phyloP scores from a whole-genome alignment of 2,329 filamentous ascomycete species.

The Shiraia sp. region DNA sequence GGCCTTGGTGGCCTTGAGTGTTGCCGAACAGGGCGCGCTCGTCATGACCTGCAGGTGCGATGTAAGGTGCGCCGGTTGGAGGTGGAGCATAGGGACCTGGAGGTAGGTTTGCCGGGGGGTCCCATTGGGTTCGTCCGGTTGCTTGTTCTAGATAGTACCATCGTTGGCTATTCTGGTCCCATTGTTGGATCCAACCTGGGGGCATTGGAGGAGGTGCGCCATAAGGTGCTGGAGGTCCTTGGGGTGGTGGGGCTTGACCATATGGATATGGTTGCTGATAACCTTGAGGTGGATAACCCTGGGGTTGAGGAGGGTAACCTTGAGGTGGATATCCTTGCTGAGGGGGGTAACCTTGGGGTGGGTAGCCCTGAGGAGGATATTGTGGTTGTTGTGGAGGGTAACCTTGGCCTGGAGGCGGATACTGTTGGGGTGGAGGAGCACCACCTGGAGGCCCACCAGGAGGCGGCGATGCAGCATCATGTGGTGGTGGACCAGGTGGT shows the following conservation, averaged over 20 bases:
- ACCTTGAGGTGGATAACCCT: slow-evolving; percentile 25
- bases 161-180: slow-evolving; percentile 63
- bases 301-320: slow-evolving; percentile 28
- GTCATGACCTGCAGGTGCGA: slow-evolving; percentile 25
- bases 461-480: too few relatives aligned
- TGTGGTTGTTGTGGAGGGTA: slow-evolving; percentile 17
- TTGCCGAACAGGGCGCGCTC: slow-evolving; percentile 36
- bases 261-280: slow-evolving; percentile 32
- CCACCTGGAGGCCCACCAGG: too few relatives aligned
- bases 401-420: slow-evolving; percentile 18
- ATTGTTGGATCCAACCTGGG: slow-evolving; percentile 65
- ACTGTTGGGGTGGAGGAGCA: slow-evolving; percentile 27
- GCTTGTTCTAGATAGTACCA: slow-evolving; percentile 68
- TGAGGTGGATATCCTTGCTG: too few relatives aligned
- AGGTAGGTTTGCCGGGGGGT: slow-evolving; percentile 53
- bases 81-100: slow-evolving; percentile 39
- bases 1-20: slow-evolving; percentile 28
- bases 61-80: slow-evolving; percentile 29
- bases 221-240: slow-evolving; percentile 37
- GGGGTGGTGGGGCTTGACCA: slow-evolving; percentile 26
- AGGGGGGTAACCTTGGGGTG: slow-evolving; percentile 15
- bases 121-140: slow-evolving; percentile 67
- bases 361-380: too few relatives aligned
- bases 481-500: too few relatives aligned
- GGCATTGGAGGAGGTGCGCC: slow-evolving; percentile 58